Percentiles rank a stretch among this genome's conserved stretches.
Conservation (phyloP, 352 stramenopile species). For the Peronospora belbahrii region DNA sequence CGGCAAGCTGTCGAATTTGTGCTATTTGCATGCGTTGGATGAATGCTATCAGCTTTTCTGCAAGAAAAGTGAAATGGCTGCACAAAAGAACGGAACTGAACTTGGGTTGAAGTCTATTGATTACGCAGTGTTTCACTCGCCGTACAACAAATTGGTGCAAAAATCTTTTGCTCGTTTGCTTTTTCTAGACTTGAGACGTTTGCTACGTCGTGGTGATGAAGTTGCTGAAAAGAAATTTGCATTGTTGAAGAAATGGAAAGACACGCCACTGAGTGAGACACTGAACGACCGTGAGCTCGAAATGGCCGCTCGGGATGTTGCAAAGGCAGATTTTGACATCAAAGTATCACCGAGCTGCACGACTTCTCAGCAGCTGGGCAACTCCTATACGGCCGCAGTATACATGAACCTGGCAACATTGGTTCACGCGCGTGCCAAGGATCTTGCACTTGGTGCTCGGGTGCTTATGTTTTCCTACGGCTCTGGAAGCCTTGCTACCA, state of each 20-base stretch:
- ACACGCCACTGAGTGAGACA: constrained; percentile 84
- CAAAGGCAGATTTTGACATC: constrained; percentile 58
- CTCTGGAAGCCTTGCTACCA: constrained; percentile 92
- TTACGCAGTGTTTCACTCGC: constrained; percentile 95
- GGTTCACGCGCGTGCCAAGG: constrained; percentile 47
- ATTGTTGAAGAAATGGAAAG: constrained; percentile 61
- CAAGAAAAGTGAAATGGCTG: constrained; percentile 52
- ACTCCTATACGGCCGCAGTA: constrained; percentile 96
- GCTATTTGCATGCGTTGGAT: constrained; percentile 94
- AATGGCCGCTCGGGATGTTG: constrained; percentile 71
- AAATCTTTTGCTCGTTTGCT: constrained; percentile 91
- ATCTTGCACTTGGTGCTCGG: constrained; percentile 54
- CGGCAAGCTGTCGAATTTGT: constrained; percentile 90
- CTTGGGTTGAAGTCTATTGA: constrained; percentile 63
- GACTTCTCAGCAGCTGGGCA: constrained; percentile 88
- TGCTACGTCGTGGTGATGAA: constrained; percentile 10
- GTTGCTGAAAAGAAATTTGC: constrained; percentile 21
- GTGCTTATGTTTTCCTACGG: constrained; percentile 96
- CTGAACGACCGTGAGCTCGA: constrained; percentile 90
- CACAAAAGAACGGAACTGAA: constrained; percentile 8
- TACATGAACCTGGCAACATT: constrained; percentile 94
- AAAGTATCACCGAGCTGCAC: constrained; percentile 83
- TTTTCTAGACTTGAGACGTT: constrained; percentile 52
- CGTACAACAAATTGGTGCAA: constrained; percentile 98
- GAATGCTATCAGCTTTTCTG: constrained; percentile 91